A percentile compares a stretch with the other conserved stretches of the same genome.
Evolutionary conservation across 306 rosid species (phyloP).

Genomic region (Sicyos edulis): DNA sequence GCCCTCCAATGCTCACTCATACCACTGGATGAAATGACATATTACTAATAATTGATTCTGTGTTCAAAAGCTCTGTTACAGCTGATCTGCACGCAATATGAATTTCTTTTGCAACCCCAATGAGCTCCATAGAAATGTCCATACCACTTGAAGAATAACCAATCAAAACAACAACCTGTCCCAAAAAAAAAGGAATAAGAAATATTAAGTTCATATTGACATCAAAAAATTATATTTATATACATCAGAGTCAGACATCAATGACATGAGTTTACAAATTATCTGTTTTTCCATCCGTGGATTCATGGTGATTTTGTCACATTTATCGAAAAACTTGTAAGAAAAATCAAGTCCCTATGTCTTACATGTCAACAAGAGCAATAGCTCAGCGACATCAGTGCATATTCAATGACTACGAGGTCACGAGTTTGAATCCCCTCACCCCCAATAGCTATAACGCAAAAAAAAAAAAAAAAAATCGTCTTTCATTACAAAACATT

Average conservation of each 20-base stretch:
- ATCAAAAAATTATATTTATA: neutral
- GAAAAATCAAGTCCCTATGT: too few relatives aligned
- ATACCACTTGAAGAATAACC: slow-evolving; percentile 61
- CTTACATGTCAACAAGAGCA: too few relatives aligned
- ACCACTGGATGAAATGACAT: slow-evolving; percentile 86
- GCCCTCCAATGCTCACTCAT: slow-evolving; percentile 21
- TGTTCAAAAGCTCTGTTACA: slow-evolving; percentile 30
- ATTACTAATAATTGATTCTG: slow-evolving; percentile 41
- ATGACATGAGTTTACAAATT: neutral
- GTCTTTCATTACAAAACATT: too few relatives aligned
- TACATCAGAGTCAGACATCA: neutral
- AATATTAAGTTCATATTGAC: neutral
- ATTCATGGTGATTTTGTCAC: neutral
- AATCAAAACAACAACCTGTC: slow-evolving; percentile 60
- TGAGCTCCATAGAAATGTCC: slow-evolving; percentile 66
- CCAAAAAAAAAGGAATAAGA: neutral
- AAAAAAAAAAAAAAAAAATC: too few relatives aligned
- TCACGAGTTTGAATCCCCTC: too few relatives aligned
- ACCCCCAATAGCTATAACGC: too few relatives aligned
- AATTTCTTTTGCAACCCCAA: slow-evolving; percentile 67
- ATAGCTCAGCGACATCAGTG: too few relatives aligned
- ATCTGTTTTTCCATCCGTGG: neutral
- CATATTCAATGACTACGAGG: too few relatives aligned
- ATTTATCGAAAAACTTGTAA: neutral
- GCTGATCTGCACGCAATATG: slow-evolving; percentile 57